Evolutionary conservation across 306 rosid species (phyloP), one percentile per base, ranked within the genome.

Genomic region (Rubus parviflorus): DNA sequence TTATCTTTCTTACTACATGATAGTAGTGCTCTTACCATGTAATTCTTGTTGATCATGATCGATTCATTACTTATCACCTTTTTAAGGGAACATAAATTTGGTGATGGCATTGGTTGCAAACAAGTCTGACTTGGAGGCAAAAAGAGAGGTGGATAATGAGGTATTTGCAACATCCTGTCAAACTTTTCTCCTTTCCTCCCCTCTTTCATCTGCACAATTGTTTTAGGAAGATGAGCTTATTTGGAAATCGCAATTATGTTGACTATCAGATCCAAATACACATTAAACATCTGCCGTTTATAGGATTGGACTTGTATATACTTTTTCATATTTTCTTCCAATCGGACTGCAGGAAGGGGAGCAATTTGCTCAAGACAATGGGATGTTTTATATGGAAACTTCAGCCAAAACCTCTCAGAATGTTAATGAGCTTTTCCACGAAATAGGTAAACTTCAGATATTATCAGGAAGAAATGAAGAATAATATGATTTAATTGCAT

Each of bases 41-140:
- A n/a, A n/a, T 40, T 48, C 40, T 65, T 45, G 8, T 35, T 53
- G 46, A 40, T 45, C 37, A 41, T 60, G 46, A 66, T 72, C 14
- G 43, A 61, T 35, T 30, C 37, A 72, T 47, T 38, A 63, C 15
- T 49, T 23, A 30, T 25, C 7, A 23, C 56, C 6, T 52, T 10
- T 70, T 81, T 69, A 40, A 93, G 98, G 93, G 70, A 93, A 81
- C 82, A 85, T 77, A 66, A 93, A 84, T 75, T 35, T 87, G 80
- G 94, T 90, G 77, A 80, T 90, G 98, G 96, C 91, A 11, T 84
- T 93, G 70, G 98, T 85, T 30, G 98, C 87, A 74, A 93, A 93
- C 74, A 93, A 93, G 79, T 86, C 77, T 38, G 98, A 93, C 80
- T 78, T 93, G 89, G 94, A 82, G 56, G 87, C 86, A 3, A 87